phyloP scores from a whole-genome alignment of 176 grass and related monocot species.

The Rhynchospora breviuscula region DNA sequence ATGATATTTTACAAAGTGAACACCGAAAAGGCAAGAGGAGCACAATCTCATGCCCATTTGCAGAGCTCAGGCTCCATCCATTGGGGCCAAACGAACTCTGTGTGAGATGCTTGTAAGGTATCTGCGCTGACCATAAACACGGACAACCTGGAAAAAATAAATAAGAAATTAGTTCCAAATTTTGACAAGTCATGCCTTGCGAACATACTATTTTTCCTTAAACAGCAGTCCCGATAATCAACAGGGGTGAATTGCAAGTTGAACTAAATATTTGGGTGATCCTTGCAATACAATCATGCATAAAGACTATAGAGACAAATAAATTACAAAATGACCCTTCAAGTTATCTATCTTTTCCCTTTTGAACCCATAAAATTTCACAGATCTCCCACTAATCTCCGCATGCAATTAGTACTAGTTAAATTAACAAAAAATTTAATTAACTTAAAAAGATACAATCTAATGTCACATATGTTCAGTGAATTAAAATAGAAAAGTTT shows the following conservation, averaged over 20 bases:
- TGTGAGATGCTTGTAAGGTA: slow-evolving; percentile 41
- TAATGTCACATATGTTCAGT: background rate
- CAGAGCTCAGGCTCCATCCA: slow-evolving; percentile 42
- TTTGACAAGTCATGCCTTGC: background rate
- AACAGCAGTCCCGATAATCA: background rate
- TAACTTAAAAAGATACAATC: background rate
- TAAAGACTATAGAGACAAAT: background rate
- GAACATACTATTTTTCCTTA: background rate
- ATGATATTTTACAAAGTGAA: slow-evolving; percentile 26
- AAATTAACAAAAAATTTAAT: background rate
- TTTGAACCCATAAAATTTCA: background rate
- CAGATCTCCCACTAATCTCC: background rate
- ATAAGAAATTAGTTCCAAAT: background rate
- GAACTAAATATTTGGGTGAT: background rate
- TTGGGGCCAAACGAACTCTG: slow-evolving; percentile 35
- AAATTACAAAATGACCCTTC: background rate
- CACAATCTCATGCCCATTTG: slow-evolving; percentile 16
- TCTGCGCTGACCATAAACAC: slow-evolving; percentile 63
- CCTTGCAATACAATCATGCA: background rate
- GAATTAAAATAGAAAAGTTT: background rate
- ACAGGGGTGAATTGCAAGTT: background rate
- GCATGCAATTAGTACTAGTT: background rate
- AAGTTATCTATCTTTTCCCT: background rate
- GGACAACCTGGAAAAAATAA: slow-evolving; percentile 52
- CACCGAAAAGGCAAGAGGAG: slow-evolving; percentile 3